A percentile compares a stretch with the other conserved stretches of the same genome.
phyloP scores from a whole-genome alignment of 2,329 filamentous ascomycete species.

The Aspergillus alliaceus region DNA sequence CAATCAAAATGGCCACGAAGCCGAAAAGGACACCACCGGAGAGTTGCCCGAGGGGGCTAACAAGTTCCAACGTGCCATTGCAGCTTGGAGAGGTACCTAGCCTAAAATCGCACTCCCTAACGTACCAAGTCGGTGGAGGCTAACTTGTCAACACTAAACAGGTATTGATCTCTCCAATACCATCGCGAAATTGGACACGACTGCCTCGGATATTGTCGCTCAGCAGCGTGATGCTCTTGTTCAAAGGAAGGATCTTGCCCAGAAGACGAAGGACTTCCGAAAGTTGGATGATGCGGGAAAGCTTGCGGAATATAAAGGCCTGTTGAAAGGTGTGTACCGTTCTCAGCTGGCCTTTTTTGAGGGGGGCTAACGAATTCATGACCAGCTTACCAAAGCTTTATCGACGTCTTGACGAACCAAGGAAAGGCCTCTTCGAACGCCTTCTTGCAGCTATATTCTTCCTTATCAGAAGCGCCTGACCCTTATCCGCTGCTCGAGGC shows the following conservation, averaged over 20 bases:
- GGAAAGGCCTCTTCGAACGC: conserved; percentile 91
- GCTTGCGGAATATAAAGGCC: conserved; percentile 79
- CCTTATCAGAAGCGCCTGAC: conserved; percentile 91
- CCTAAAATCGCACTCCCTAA: neutral
- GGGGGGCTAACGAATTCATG: conserved; percentile 8
- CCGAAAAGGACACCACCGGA: conserved; percentile 24
- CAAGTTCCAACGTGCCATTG: conserved; percentile 95
- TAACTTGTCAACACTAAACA: conserved; percentile 37
- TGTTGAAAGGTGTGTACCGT: conserved; percentile 70
- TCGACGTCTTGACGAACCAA: conserved; percentile 93
- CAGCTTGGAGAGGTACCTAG: conserved; percentile 91
- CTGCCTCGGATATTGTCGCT: conserved; percentile 90
- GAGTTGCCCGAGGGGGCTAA: conserved; percentile 64
- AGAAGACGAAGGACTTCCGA: conserved; percentile 97
- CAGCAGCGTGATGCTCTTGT: conserved; percentile 95
- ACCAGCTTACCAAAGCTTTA: conserved; percentile 91
- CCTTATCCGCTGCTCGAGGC: conserved; percentile 95
- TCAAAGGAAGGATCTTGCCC: conserved; percentile 94
- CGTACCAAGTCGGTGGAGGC: neutral
- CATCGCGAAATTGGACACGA: conserved; percentile 82
- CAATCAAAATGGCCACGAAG: conserved; percentile 25
- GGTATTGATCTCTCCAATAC: conserved; percentile 84
- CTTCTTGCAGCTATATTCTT: conserved; percentile 89
- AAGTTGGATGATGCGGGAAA: conserved; percentile 90
- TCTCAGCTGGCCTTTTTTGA: neutral